Base-by-base conservation (phyloP, 345 rosid species). In the Aquilaria malaccensis region DNA sequence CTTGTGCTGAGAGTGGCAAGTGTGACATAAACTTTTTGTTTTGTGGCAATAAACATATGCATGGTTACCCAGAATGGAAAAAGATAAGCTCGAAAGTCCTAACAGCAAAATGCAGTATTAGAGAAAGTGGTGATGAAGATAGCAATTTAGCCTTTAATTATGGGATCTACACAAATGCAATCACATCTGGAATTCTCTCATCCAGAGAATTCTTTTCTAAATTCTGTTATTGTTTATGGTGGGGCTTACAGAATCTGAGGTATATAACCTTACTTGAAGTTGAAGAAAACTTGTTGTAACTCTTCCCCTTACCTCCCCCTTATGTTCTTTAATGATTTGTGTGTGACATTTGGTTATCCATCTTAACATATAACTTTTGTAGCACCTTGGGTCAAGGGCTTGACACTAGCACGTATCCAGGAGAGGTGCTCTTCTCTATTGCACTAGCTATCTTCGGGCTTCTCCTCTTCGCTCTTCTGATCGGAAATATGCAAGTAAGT, bases 221-320 rank as follows among this genome's bases (percentile, higher is more conserved):
- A 69, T 88, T 88, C 72, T 81, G 77, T 57, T 88, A 83, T 74
- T 91, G 96, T 64, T 83, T 88, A 9, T 88, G 97, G 97, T 91
- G 96, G 96, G 97, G 97, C 33, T 76, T 91, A 52, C 96, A 91
- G 71, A 91, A 91, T 70, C 70, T 88, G 75, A 91, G 97, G 97
- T 90, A 67, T 49, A 46, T 47, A 56, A 31, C 10, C n/a, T 48
- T 10, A 30, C 53, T 54, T 55, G n/a, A n/a, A 0, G 22, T 22
- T 22, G 22, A 22, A 22, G 22, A 22, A 22, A 33, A 13, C 29
- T 33, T 33, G n/a, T 48, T 30, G 29, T 9, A 33, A 9, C 11
- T 30, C 3, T 54, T 11, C 6, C 0, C 13, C 2, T 13, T 13
- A 4, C 11, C 0, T 32, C 7, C 33, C 33, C 13, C 33, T 59